phyloP scores from a whole-genome alignment of 441 rosid genomes.

The Pelargonium citronellum region DNA sequence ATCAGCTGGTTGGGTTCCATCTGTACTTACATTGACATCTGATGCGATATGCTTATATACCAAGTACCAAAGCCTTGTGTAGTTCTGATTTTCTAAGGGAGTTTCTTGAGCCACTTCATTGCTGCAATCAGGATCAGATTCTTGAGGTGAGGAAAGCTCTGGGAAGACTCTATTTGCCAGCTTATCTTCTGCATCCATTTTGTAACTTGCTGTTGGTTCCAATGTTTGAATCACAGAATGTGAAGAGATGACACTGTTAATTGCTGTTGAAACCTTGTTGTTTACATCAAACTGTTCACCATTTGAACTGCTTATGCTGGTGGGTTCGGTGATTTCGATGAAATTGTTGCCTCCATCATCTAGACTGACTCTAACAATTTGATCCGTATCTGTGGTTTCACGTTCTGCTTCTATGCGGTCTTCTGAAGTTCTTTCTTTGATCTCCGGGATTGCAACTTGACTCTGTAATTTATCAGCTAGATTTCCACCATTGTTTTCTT shows the following conservation, averaged over 20 bases:
- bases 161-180: conserved; percentile 14
- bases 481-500: conserved; percentile 15
- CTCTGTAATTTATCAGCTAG: conserved; percentile 12
- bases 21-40: conserved; percentile 30
- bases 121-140: conserved; percentile 27
- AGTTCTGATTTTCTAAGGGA: conserved; percentile 37
- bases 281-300: conserved; percentile 18
- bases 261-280: conserved; percentile 12
- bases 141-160: conserved; percentile 17
- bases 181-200: conserved; percentile 18
- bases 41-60: conserved; percentile 81
- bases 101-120: conserved; percentile 27
- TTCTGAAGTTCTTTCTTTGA: conserved; percentile 20
- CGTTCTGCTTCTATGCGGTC: no score
- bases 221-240: conserved; percentile 11
- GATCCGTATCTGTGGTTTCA: conserved; percentile 13
- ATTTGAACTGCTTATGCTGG: conserved; percentile 15
- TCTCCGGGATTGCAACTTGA: conserved; percentile 13
- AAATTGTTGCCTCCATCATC: conserved; percentile 12
- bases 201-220: conserved; percentile 21
- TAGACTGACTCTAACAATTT: conserved; percentile 15
- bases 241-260: conserved; percentile 14
- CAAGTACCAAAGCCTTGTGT: conserved; percentile 60
- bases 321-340: conserved; percentile 15
- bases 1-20: conserved; percentile 24